Base-by-base conservation (phyloP, 2,329 filamentous ascomycete species). In the Plenodomus tracheiphilus region DNA sequence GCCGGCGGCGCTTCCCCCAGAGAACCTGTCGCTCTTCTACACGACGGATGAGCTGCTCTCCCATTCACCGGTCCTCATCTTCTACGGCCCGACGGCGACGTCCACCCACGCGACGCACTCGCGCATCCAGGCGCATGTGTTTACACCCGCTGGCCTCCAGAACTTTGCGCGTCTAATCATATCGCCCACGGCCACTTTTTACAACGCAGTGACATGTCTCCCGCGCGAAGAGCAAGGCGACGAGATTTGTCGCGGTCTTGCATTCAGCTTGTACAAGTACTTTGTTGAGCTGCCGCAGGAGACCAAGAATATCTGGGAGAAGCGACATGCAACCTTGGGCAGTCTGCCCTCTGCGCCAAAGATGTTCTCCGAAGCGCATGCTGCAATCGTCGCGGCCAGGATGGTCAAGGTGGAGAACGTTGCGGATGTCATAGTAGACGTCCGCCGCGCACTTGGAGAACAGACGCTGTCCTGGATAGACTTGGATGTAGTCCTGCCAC, bases 211-310 rank as follows among this genome's bases (percentile, higher is more conserved):
- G 71, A 86, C 89, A 69, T 85, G 92, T 70, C 82, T 99, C 37
- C 91, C 94, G 36, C 87, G 91, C 68, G 93, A 97, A 70, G 91
- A 92, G 73, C 94, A 97, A 77, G 93, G 93, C 65, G 93, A 97
- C 71, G 93, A 97, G 73, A 81, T 96, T 57, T 95, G 88, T 74
- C 86, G 94, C 39, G 94, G 88, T 16, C 81, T 99, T 47, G 94
- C 93, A 40, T 96, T 97, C 73, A 91, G 90, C 47, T 80, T 99
- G 59, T 88, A 87, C 78, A 97, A 96, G 72, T 99, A 97, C 79
- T 97, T 97, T 69, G 82, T 84, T 53, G 93, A 97, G 74, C 80
- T 99, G 43, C 85, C 92, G 18, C 83, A 88, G 46, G 78, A 82
- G 32, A 86, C 91, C 67, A 96, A 91, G 77, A 80, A 79, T 62